Conservation (phyloP, 2,329 filamentous ascomycete genomes). For the Neopestalotiopsis sp. region DNA sequence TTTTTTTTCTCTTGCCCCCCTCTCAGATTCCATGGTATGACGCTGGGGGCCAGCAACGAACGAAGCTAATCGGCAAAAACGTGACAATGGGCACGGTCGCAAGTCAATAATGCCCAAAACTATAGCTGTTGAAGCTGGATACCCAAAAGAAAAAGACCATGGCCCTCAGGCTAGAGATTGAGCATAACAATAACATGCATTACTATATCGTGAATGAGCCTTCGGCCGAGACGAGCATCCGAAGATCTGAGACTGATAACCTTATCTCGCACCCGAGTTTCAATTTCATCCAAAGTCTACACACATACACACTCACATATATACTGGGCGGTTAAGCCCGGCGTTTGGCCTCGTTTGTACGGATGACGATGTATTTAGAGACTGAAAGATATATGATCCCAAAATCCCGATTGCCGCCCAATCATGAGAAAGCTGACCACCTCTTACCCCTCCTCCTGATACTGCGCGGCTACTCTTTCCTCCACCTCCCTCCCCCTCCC, state of each 20-base stretch:
- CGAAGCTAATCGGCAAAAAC: neutral
- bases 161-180: neutral
- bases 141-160: neutral
- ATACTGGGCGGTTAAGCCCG: too few species aligned
- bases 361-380: neutral
- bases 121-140: too few species aligned
- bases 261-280: neutral
- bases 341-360: too few species aligned
- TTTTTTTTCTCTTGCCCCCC: too few species aligned
- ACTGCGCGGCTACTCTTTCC: neutral
- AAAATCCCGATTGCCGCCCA: neutral
- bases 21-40: too few species aligned
- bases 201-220: neutral
- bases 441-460: slow-evolving; percentile 13
- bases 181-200: neutral
- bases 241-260: neutral
- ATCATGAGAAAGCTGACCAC: neutral
- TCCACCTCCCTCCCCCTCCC: neutral
- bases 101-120: neutral
- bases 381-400: neutral
- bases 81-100: neutral
- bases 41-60: too few species aligned
- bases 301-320: neutral
- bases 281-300: neutral
- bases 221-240: neutral